Base-by-base conservation (phyloP, 345 rosid genomes). In the Heritiera fomes region DNA sequence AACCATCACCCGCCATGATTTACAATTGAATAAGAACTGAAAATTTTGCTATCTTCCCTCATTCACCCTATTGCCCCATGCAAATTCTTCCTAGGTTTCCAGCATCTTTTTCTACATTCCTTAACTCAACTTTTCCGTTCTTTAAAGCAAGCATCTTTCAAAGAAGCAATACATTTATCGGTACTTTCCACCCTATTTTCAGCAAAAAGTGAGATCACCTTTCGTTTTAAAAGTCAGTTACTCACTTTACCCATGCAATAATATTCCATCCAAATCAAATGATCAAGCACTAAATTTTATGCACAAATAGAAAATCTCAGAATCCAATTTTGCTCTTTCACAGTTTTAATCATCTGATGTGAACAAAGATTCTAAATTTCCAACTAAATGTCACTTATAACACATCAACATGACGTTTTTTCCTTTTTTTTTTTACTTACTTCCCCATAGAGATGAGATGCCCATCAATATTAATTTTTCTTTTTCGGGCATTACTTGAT, bases 141-240 rank as follows among this genome's bases (percentile, higher is more conserved):
- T 62, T 32, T 28, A 34, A 17, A 34, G 11, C 28, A 50, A 52
- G 14, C 47, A 38, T n/a, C 17, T 67, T 72, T 7, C 18, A 23
- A 23, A 23, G 0, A 23, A 23, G 28, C 10, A 47, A 17, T 13
- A 60, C 4, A 58, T 18, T 64, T 32, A 28, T 10, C 55, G 12
- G 55, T 23, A 69, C 56, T 23, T 46, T 75, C 75, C 13, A 38
- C 32, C 82, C 60, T 75, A 46, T 53, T 75, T 67, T 75, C 23
- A 43, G 75, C 65, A 32, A 75, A 66, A 58, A 9, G 75, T 46
- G 7, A 53, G 58, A 20, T 75, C 3, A 67, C 60, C 82, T 75
- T 80, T 80, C 28, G 23, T 55, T 41, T 65, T 64, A 68, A 23
- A 75, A 66, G 69, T 58, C 45, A 8, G 68, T 28, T 53, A 46